Conservation (phyloP, 208 protist species). For the Wallacemonas sp. region DNA sequence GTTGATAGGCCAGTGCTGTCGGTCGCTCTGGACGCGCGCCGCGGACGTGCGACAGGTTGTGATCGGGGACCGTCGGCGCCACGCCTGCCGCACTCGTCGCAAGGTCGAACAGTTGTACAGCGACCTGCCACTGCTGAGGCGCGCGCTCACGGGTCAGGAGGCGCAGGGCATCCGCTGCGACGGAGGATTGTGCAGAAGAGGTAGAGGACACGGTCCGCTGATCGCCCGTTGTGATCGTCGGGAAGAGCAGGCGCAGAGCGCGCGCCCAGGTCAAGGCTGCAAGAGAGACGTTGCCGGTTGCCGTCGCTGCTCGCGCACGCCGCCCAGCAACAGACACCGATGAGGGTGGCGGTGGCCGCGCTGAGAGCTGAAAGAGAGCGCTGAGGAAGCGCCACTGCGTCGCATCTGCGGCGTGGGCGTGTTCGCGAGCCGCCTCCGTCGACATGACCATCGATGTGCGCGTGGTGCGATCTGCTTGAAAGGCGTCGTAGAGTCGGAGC, state of each 20-base stretch:
- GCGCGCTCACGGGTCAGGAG: background rate
- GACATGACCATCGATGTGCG: too few relatives aligned
- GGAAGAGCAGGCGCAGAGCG: background rate
- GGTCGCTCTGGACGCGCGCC: too few relatives aligned
- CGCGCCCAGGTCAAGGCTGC: background rate
- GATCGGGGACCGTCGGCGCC: too few relatives aligned
- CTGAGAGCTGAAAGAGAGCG: background rate
- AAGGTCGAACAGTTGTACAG: slow-evolving; percentile 8
- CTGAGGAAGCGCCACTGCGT: background rate
- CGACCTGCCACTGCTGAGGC: slow-evolving; percentile 21
- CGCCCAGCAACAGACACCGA: too few relatives aligned
- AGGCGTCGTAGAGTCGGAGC: background rate
- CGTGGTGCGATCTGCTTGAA: background rate
- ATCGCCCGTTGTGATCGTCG: background rate
- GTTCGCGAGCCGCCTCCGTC: background rate
- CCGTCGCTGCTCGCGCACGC: too few relatives aligned
- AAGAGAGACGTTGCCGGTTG: too few relatives aligned
- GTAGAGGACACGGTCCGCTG: background rate
- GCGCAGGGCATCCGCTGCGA: slow-evolving; percentile 9
- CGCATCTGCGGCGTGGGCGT: background rate
- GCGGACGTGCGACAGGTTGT: too few relatives aligned
- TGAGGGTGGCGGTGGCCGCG: background rate
- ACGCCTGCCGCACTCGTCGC: too few relatives aligned
- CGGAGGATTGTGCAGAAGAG: background rate
- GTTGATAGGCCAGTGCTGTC: too few relatives aligned